Conservation (phyloP, 257 asterid genomes). For the Lavandula angustifolia region DNA sequence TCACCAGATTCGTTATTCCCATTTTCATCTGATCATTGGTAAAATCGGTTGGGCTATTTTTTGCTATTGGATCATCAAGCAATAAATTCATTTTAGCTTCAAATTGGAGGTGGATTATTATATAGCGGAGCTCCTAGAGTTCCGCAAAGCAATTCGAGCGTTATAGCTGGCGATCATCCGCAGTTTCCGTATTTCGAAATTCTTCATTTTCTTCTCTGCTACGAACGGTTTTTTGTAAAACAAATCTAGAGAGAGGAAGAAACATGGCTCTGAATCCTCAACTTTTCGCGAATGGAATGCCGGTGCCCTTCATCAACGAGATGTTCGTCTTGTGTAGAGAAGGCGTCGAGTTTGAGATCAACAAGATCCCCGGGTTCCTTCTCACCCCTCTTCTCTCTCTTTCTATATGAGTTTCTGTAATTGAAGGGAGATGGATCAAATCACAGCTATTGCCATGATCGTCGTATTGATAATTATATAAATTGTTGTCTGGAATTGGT, state of each 20-base stretch:
- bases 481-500: background rate
- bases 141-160: conserved; percentile 25
- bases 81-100: too few relatives aligned
- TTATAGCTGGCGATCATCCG: conserved; percentile 14
- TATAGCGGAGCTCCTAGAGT: conserved; percentile 30
- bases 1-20: too few relatives aligned
- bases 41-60: too few relatives aligned
- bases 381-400: background rate
- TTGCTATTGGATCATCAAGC: too few relatives aligned
- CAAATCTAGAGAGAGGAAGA: background rate
- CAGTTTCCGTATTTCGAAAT: conserved; percentile 7
- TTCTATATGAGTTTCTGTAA: background rate
- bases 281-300: conserved; percentile 80
- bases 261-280: conserved; percentile 90
- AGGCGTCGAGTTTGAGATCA: conserved; percentile 92
- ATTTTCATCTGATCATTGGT: too few relatives aligned
- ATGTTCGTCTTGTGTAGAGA: conserved; percentile 81
- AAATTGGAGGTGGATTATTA: too few relatives aligned
- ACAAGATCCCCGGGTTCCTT: conserved; percentile 78
- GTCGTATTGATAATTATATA: background rate
- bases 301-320: conserved; percentile 86
- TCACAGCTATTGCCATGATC: conserved; percentile 4
- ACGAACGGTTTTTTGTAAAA: conserved; percentile 3
- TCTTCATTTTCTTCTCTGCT: conserved; percentile 14
- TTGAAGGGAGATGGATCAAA: background rate